Percentiles rank a stretch among this genome's conserved stretches.
phyloP scores from a whole-genome alignment of 2,329 filamentous ascomycete genomes.

The Coniochaeta sp. region DNA sequence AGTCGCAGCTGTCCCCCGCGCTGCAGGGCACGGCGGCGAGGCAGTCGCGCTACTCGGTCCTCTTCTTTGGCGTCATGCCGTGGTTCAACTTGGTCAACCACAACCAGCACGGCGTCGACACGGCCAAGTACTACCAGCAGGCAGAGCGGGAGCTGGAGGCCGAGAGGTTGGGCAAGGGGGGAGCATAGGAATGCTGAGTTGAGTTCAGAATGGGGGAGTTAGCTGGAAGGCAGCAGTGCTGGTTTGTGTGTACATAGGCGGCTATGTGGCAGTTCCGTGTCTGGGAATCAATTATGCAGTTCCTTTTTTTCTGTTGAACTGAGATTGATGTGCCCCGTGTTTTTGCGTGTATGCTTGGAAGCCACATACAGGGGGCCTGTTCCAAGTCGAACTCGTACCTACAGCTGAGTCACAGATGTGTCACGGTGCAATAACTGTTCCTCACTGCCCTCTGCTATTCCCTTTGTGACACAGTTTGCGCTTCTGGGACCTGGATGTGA shows the following conservation, averaged over 20 bases:
- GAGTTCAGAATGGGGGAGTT: neutral
- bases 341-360: no score
- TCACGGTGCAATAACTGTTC: no score
- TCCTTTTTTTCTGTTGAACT: no score
- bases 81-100: conserved; percentile 99
- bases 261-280: no score
- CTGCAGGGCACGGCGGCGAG: conserved; percentile 89
- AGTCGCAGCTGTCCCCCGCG: conserved; percentile 69
- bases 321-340: no score
- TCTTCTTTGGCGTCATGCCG: conserved; percentile 77
- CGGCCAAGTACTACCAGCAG: conserved; percentile 95
- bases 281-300: no score
- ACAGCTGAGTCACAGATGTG: no score
- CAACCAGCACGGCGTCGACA: conserved; percentile 90
- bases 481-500: no score
- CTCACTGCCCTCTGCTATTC: no score
- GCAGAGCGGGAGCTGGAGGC: conserved; percentile 89
- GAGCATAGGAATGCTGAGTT: conserved; percentile 6
- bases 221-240: conserved; percentile 3
- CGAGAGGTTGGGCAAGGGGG: conserved; percentile 38
- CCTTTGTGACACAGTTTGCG: no score
- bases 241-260: conserved; percentile 9
- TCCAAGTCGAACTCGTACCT: no score
- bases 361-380: no score
- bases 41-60: conserved; percentile 84